Percentiles rank a stretch among this genome's conserved stretches.
phyloP scores from a whole-genome alignment of 2,329 filamentous ascomycete species.

The Colletotrichum gloeosporioides region DNA sequence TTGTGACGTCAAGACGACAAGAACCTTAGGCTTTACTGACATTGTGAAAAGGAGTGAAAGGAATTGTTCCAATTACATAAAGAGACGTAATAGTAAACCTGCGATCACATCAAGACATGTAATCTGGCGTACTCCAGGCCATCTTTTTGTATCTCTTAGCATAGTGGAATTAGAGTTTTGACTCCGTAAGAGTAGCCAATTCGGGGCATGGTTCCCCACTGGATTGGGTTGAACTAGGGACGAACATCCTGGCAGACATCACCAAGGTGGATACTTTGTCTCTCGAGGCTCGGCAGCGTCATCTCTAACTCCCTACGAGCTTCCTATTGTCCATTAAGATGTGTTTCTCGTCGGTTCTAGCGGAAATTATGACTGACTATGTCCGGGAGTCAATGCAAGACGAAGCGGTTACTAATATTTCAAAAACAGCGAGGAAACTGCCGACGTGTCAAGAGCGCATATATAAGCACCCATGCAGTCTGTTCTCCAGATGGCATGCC shows the following conservation, averaged over 20 bases:
- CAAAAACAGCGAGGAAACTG: background rate
- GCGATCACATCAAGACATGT: background rate
- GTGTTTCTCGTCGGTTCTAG: background rate
- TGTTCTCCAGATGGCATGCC: background rate
- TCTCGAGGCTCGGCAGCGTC: background rate
- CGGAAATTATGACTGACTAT: background rate
- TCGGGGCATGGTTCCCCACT: background rate
- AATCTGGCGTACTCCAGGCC: fast-evolving
- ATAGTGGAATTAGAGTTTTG: background rate
- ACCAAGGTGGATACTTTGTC: background rate
- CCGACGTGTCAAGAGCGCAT: background rate
- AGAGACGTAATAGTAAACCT: background rate
- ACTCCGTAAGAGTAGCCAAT: background rate
- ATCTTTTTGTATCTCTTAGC: background rate
- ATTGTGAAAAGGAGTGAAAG: background rate
- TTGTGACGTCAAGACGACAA: background rate
- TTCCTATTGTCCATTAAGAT: fast-evolving
- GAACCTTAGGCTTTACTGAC: background rate
- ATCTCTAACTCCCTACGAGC: background rate
- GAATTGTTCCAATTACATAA: fast-evolving
- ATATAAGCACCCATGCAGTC: background rate
- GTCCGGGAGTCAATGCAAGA: background rate
- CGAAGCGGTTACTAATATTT: fast-evolving
- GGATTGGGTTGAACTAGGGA: background rate
- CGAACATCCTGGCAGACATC: background rate